Conservation (phyloP, 139 green algal genomes). For the Micromonas pusilla region DNA sequence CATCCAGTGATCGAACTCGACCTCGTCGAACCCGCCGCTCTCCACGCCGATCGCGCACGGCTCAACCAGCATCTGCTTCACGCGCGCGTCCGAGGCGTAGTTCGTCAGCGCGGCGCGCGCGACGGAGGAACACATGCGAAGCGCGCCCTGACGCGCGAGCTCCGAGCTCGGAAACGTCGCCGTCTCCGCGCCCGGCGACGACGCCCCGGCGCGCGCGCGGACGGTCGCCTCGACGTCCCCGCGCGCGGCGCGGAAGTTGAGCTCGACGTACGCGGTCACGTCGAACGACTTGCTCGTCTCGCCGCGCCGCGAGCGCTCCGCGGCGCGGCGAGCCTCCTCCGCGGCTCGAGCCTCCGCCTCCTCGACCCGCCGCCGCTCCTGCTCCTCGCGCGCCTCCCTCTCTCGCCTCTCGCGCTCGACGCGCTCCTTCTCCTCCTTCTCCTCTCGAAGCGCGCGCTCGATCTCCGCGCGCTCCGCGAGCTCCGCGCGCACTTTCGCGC, state of each 20-base stretch:
- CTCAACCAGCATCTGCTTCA: conserved; percentile 2
- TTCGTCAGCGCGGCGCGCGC: background rate
- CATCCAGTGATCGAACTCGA: conserved; percentile 21
- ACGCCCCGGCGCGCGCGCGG: background rate
- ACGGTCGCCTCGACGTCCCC: background rate
- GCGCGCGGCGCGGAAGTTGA: background rate
- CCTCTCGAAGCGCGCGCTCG: background rate
- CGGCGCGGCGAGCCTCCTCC: too few species aligned
- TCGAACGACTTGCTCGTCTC: background rate
- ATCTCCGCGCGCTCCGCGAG: background rate
- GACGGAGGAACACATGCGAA: background rate
- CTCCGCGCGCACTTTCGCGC: background rate
- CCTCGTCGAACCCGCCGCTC: background rate
- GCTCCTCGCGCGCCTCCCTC: background rate
- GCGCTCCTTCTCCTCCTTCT: background rate
- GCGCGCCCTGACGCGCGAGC: background rate
- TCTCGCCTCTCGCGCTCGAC: background rate
- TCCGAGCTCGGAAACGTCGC: background rate
- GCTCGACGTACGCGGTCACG: background rate
- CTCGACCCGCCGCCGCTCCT: background rate
- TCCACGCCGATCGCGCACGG: background rate
- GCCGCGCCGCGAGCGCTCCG: background rate
- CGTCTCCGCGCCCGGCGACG: background rate
- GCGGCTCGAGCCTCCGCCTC: background rate
- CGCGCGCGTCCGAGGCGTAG: background rate